Evolutionary conservation across 1,284 basidiomycete genomes (phyloP).

Genomic region (Marasmius oreades): DNA sequence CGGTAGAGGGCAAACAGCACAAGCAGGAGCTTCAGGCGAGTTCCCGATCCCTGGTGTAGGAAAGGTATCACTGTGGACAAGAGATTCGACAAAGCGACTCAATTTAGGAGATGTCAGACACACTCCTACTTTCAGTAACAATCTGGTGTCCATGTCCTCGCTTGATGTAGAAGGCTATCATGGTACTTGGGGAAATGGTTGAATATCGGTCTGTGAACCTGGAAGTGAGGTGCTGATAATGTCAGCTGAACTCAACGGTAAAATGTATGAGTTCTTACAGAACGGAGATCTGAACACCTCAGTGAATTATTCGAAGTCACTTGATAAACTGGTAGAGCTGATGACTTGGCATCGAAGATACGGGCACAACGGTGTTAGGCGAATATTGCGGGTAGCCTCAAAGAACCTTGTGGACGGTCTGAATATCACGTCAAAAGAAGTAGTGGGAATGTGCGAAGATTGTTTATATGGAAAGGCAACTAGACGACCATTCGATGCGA

Average conservation of each 20-base stretch:
- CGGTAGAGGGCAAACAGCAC: not conserved
- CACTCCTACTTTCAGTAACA: not conserved
- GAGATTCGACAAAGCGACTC: not conserved
- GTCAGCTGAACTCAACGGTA: not conserved
- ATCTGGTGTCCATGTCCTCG: too few relatives aligned
- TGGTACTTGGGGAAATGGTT: not conserved
- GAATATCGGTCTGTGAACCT: not conserved
- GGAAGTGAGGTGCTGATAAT: not conserved
- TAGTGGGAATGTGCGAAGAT: not conserved
- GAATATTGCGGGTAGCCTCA: not conserved
- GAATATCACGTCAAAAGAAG: conserved; percentile 2
- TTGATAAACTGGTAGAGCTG: conserved; percentile 1
- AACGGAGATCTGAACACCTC: not conserved
- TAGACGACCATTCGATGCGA: conserved; percentile 15
- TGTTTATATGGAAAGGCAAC: conserved; percentile 22
- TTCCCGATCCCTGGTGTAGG: not conserved
- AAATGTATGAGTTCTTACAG: not conserved
- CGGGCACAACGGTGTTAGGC: not conserved
- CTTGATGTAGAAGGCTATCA: not conserved
- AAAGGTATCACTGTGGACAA: not conserved
- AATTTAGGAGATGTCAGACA: not conserved
- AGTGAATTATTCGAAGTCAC: not conserved
- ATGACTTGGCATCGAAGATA: conserved; percentile 7
- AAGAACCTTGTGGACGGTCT: conserved; percentile 1
- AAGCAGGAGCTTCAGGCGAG: not conserved